These are phyloP conservation scores for Pythium utonaiense DNA, from an alignment of 352 stramenopile species.

Conservation along the genomic window DNA sequence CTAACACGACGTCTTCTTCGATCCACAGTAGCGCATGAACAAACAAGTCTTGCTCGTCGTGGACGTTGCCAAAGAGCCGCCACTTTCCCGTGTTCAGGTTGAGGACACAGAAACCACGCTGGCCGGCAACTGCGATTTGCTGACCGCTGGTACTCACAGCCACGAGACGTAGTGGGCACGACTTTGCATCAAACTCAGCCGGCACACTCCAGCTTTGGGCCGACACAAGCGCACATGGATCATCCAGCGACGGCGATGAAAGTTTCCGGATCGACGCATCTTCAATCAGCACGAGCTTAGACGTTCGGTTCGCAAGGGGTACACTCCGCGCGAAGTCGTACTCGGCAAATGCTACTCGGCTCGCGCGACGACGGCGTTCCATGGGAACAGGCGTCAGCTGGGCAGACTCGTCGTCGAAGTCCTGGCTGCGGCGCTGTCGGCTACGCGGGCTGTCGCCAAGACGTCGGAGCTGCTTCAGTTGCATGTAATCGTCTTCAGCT, in stretches of 20 bases:
- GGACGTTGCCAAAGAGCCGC: conserved; percentile 82
- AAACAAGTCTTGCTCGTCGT: conserved; percentile 74
- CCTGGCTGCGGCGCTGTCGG: not conserved
- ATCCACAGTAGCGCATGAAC: conserved; percentile 69
- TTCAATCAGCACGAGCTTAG: conserved; percentile 58
- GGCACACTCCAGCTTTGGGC: conserved; percentile 60
- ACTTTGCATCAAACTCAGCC: conserved; percentile 53
- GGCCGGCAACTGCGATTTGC: conserved; percentile 65
- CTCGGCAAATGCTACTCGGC: conserved; percentile 44
- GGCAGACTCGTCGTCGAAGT: conserved; percentile 8
- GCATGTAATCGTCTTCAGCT: conserved; percentile 19
- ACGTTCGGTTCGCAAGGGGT: conserved; percentile 39
- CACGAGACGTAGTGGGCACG: conserved; percentile 57
- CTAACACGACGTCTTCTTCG: conserved; percentile 58
- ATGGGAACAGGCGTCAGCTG: not conserved
- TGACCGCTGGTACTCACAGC: conserved; percentile 50
- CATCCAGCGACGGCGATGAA: conserved; percentile 46
- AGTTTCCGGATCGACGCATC: conserved; percentile 45
- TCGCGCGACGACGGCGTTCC: conserved; percentile 1
- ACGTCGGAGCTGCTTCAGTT: conserved; percentile 24
- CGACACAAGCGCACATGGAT: conserved; percentile 58
- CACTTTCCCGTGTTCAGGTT: conserved; percentile 70
- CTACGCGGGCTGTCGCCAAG: conserved; percentile 25
- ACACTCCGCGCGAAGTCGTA: conserved; percentile 63
- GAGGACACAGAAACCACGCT: conserved; percentile 69